Percentiles rank a stretch among this genome's conserved stretches.
Conservation (phyloP, 768 basidiomycete species). For the Amanita thiersii region DNA sequence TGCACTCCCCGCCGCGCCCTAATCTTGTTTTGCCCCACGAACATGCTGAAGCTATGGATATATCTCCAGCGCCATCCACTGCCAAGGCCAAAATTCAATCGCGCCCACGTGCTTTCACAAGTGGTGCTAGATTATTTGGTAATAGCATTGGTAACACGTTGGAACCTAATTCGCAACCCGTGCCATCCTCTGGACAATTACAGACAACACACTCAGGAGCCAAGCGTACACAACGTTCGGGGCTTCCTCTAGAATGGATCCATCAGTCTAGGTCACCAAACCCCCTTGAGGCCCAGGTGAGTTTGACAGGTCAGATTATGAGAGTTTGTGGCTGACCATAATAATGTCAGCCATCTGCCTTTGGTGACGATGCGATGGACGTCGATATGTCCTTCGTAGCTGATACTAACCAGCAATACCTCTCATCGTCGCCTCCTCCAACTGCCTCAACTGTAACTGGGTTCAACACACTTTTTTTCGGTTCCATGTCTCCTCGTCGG, state of each 20-base stretch:
- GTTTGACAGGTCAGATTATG: slow-evolving; percentile 8
- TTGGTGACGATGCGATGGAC: slow-evolving; percentile 70
- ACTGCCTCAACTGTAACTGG: slow-evolving; percentile 42
- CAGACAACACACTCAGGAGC: slow-evolving; percentile 19
- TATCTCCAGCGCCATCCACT: slow-evolving; percentile 50
- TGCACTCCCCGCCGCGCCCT: slow-evolving; percentile 60
- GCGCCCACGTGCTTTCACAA: slow-evolving; percentile 63
- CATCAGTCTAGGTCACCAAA: slow-evolving; percentile 18
- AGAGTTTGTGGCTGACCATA: slow-evolving; percentile 1
- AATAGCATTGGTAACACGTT: slow-evolving; percentile 60
- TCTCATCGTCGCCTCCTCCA: slow-evolving; percentile 30
- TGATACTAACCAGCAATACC: slow-evolving; percentile 18
- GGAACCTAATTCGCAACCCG: slow-evolving; percentile 23
- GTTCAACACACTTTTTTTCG: slow-evolving; percentile 59
- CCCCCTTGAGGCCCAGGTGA: slow-evolving; percentile 19
- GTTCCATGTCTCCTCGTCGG: slow-evolving; percentile 41
- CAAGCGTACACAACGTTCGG: slow-evolving; percentile 55
- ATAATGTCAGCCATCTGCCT: slow-evolving; percentile 28
- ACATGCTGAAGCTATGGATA: slow-evolving; percentile 67
- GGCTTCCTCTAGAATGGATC: slow-evolving; percentile 59
- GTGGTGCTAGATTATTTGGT: slow-evolving; percentile 62
- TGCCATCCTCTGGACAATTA: slow-evolving; percentile 25
- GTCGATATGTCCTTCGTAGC: slow-evolving; percentile 52
- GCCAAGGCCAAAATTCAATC: slow-evolving; percentile 20
- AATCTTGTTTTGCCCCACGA: slow-evolving; percentile 38